A percentile compares a stretch with the other conserved stretches of the same genome.
phyloP scores from a whole-genome alignment of 306 rosid species.

The Luffa aegyptiaca region DNA sequence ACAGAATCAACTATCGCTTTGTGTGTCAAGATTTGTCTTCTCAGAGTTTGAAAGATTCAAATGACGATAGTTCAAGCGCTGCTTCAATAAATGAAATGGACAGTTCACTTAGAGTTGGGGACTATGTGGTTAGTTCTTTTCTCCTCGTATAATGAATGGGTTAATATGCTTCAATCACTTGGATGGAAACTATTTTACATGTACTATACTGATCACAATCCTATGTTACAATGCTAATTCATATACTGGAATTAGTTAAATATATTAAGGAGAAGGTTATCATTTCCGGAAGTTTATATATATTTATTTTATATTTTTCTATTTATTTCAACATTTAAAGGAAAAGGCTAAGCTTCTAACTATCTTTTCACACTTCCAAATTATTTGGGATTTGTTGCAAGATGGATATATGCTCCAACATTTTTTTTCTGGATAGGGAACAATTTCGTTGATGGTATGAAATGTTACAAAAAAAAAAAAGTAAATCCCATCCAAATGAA shows the following conservation, averaged over 20 bases:
- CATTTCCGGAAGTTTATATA: not conserved
- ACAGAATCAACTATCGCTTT: slow-evolving; percentile 56
- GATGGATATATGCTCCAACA: not conserved
- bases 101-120: slow-evolving; percentile 60
- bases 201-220: not conserved
- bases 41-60: slow-evolving; percentile 22
- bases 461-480: too few relatives aligned
- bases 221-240: not conserved
- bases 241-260: not conserved
- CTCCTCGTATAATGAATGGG: not conserved
- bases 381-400: not conserved
- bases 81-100: slow-evolving; percentile 34
- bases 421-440: too few relatives aligned
- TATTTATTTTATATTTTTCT: not conserved
- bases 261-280: not conserved
- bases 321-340: not conserved
- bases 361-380: not conserved
- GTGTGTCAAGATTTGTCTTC: slow-evolving; percentile 27
- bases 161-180: not conserved
- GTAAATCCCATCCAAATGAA: too few relatives aligned
- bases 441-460: too few relatives aligned
- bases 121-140: slow-evolving; percentile 50
- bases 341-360: not conserved
- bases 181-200: not conserved
- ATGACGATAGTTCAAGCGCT: slow-evolving; percentile 19